Evolutionary conservation across 192 early-diverging fungal genomes (phyloP).

Genomic region (Anaeromyces robustus): DNA sequence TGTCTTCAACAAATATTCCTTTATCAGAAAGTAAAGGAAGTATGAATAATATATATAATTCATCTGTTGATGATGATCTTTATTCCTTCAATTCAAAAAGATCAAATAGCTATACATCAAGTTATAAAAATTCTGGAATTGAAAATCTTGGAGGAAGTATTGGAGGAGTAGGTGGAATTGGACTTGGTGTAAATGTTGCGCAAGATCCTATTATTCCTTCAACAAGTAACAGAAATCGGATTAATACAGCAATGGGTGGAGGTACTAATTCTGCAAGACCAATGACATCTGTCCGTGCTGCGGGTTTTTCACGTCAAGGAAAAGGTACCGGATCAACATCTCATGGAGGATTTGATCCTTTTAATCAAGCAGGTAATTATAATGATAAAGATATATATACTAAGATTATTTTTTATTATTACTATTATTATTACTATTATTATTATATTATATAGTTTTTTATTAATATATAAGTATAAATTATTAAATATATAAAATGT

Average conservation of each 20-base stretch:
- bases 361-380: constrained; percentile 30
- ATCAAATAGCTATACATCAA: constrained; percentile 3
- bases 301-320: constrained; percentile 35
- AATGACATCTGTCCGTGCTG: constrained; percentile 38
- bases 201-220: constrained; percentile 2
- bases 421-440: too few species aligned
- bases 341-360: constrained; percentile 29
- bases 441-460: too few species aligned
- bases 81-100: constrained; percentile 35
- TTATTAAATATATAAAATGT: too few species aligned
- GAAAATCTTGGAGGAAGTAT: constrained; percentile 1
- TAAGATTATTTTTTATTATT: too few species aligned
- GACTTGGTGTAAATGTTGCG: constrained; percentile 7
- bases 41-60: not conserved
- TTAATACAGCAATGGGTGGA: not conserved
- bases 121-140: constrained; percentile 2
- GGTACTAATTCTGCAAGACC: constrained; percentile 15
- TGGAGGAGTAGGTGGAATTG: constrained; percentile 5
- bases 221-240: not conserved
- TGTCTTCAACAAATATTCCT: not conserved
- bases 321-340: constrained; percentile 13
- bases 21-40: not conserved
- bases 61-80: constrained; percentile 24
- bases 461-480: too few species aligned
- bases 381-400: not conserved